Evolutionary conservation across 768 basidiomycete genomes (phyloP), one percentile per base, ranked within the genome.

Genomic region (Trametes villosa): DNA sequence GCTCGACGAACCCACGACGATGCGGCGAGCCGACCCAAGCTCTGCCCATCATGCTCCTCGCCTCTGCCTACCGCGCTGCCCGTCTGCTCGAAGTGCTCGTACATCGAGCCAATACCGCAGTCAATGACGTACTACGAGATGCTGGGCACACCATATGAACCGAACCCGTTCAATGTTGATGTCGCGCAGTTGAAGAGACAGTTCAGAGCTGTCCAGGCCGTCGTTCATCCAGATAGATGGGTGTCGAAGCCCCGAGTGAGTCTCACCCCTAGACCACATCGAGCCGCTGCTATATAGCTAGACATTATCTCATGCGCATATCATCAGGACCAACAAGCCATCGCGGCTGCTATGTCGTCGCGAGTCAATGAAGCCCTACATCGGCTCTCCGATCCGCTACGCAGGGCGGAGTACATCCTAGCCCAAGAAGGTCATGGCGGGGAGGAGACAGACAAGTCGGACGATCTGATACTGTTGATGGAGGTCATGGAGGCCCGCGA

Each of bases 151-250:
- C 78, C 86, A 0, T 78, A 81, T 34, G 76, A 77, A 18, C 82
- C 84, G 0, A 91, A 91, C 70, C 87, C 87, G 9, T 96, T 93
- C 74, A 72, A 79, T 17, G 74, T 98, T 42, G 86, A 94, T 69
- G 67, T 81, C 17, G 67, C 74, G 1, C 75, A 80, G 20, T 75
- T 97, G 59, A 88, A 86, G 71, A 76, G 77, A 34, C 80, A 82
- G 29, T 96, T 93, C 71, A 77, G 89, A 33, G 76, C 81, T 46
- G 84, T 89, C 3, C 95, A 96, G 70, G 80, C 85, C 22, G 76
- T 84, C 22, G 86, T 92, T 52, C 95, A 98, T 77, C 95, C 95
- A 0, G 95, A 98, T 71, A 80, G 86, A 13, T 96, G 91, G 89
- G 82, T 86, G 33, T 82, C 46, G 26, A 58, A 41, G 22, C 33